Conservation (phyloP, 2,329 filamentous ascomycete species). For the Colletotrichum aenigma region DNA sequence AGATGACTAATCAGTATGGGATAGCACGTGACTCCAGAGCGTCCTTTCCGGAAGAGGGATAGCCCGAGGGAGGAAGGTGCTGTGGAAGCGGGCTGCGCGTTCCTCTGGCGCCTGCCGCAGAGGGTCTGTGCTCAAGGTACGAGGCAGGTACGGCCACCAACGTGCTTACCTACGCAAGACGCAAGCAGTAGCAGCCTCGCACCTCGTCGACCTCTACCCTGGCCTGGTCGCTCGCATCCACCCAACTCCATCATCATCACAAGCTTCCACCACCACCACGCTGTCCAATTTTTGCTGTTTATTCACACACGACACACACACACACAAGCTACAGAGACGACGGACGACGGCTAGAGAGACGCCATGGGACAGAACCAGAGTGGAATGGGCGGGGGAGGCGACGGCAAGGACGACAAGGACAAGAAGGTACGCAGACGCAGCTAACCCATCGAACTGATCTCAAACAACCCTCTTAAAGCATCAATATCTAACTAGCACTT, state of each 20-base stretch:
- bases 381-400: conserved; percentile 79
- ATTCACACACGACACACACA: not conserved
- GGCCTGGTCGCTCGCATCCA: conserved; percentile 25
- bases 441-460: not conserved
- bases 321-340: not conserved
- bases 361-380: conserved; percentile 79
- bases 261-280: not conserved
- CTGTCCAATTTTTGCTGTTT: not conserved
- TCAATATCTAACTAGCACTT: not conserved
- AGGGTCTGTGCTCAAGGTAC: not conserved
- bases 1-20: not conserved
- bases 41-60: not conserved
- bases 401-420: conserved; percentile 84
- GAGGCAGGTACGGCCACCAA: not conserved
- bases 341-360: conserved; percentile 49
- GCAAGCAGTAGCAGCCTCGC: conserved; percentile 20
- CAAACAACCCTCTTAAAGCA: not conserved
- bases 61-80: not conserved
- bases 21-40: accelerated
- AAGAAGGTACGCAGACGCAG: conserved; percentile 74
- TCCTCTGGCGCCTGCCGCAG: conserved; percentile 46
- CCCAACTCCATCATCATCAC: conserved; percentile 18
- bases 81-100: conserved; percentile 32
- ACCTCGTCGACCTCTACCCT: conserved; percentile 25
- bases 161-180: conserved; percentile 13